Percentiles rank a stretch among this genome's conserved stretches.
These are phyloP conservation scores for Pythium rishiriense DNA, from an alignment of 352 stramenopile genomes.

Conservation along the genomic window DNA sequence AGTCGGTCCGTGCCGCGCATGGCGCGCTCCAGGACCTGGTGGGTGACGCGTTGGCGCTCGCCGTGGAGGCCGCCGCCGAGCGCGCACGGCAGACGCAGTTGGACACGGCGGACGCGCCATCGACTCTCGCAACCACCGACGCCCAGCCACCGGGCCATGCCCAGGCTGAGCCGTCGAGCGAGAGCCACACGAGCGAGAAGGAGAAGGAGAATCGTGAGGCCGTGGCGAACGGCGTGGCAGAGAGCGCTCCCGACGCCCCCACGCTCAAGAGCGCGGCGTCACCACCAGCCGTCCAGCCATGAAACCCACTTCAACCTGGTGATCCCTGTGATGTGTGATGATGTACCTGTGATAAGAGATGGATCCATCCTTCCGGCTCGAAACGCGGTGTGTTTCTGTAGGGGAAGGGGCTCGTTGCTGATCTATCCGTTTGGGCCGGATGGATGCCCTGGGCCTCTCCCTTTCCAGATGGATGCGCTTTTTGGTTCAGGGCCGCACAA, in stretches of 20 bases:
- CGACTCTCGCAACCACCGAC: not conserved
- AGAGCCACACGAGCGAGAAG: not conserved
- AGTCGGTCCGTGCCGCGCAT: constrained; percentile 45
- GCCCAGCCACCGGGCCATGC: not conserved
- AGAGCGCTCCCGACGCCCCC: not conserved
- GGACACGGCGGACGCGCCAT: too few species aligned
- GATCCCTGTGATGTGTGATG: not conserved
- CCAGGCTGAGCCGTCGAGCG: not conserved
- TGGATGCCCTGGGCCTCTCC: constrained; percentile 2
- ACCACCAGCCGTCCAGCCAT: not conserved
- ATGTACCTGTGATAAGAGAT: constrained; percentile 3
- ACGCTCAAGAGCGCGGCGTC: not conserved
- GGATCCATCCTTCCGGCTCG: constrained; percentile 1
- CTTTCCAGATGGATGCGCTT: constrained; percentile 4
- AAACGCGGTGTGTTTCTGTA: constrained; percentile 1
- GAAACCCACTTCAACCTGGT: constrained; percentile 12
- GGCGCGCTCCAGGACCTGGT: constrained; percentile 40
- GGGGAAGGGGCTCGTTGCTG: constrained; percentile 7
- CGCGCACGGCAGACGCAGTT: not conserved
- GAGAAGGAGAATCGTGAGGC: constrained; percentile 24
- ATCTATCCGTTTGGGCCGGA: not conserved
- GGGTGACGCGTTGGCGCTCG: constrained; percentile 19
- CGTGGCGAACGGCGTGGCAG: constrained; percentile 13
- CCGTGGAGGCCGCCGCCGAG: not conserved
- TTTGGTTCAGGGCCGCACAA: not conserved